Evolutionary conservation across 2,329 filamentous ascomycete genomes (phyloP).

Genomic region (Colletotrichum sidae): DNA sequence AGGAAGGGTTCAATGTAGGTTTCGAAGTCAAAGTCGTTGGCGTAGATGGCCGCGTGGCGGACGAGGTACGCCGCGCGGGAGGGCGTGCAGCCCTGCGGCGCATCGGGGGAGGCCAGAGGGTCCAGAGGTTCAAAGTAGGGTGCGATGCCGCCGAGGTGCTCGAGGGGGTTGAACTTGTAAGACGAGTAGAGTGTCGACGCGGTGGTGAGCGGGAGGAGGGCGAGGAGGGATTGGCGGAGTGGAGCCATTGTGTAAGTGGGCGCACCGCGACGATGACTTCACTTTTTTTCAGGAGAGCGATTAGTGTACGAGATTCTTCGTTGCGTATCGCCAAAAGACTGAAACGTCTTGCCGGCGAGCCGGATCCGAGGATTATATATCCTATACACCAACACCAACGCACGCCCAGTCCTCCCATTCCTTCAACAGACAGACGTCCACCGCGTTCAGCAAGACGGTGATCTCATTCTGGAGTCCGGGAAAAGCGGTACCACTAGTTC

Average conservation of each 20-base stretch:
- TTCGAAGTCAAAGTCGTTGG: conserved; percentile 70
- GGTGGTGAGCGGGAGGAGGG: conserved; percentile 25
- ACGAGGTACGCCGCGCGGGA: conserved; percentile 66
- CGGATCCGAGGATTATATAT: no score
- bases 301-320: no score
- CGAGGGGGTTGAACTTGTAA: conserved; percentile 64
- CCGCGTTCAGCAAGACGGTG: conserved; percentile 4
- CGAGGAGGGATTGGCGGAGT: conserved; percentile 5
- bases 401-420: not conserved
- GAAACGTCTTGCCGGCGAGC: no score
- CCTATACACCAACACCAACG: no score
- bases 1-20: conserved; percentile 68
- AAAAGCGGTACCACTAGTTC: conserved; percentile 6
- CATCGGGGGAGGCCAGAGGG: conserved; percentile 54
- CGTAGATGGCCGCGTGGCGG: conserved; percentile 71
- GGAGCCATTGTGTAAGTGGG: conserved; percentile 13
- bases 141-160: conserved; percentile 66
- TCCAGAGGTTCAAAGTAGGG: conserved; percentile 69
- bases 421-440: not conserved
- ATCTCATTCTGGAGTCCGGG: conserved; percentile 21
- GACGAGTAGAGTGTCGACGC: conserved; percentile 54
- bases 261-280: no score
- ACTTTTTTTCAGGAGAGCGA: no score
- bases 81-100: conserved; percentile 63
- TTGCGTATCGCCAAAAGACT: no score